Evolutionary conservation across 441 rosid genomes (phyloP).

Genomic region (Croton laevigatus): DNA sequence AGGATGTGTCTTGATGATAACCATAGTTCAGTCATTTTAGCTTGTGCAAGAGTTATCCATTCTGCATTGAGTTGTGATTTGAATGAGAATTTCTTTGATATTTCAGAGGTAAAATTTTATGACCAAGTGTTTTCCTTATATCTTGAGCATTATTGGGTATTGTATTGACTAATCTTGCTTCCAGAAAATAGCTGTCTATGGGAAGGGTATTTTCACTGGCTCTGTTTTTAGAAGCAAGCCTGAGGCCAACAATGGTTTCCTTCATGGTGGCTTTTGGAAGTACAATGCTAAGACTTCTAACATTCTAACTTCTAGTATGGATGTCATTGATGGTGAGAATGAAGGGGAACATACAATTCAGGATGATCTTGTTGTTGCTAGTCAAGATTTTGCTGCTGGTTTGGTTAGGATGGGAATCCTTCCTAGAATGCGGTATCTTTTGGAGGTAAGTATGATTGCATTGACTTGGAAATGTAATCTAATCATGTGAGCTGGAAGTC

Average conservation of each 20-base stretch:
- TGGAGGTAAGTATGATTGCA: constrained; percentile 56
- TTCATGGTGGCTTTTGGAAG: constrained; percentile 89
- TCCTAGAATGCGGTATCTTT: constrained; percentile 61
- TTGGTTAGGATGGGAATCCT: constrained; percentile 89
- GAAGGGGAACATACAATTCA: constrained; percentile 69
- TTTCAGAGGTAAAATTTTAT: constrained; percentile 56
- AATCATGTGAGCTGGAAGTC: constrained; percentile 1
- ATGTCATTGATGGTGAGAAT: constrained; percentile 46
- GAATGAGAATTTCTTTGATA: constrained; percentile 61
- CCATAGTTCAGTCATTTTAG: constrained; percentile 74
- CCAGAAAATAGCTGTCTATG: constrained; percentile 50
- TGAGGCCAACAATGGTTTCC: constrained; percentile 70
- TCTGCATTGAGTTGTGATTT: constrained; percentile 64
- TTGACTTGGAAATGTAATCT: neutral
- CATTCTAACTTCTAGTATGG: constrained; percentile 46
- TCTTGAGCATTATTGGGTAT: constrained; percentile 1
- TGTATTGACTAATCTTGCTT: constrained; percentile 19
- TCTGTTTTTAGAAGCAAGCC: constrained; percentile 86
- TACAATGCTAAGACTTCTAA: constrained; percentile 85
- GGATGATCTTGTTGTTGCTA: constrained; percentile 78
- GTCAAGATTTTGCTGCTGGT: constrained; percentile 95
- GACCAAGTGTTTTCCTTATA: neutral
- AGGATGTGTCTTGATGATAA: constrained; percentile 94
- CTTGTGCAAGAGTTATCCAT: constrained; percentile 68
- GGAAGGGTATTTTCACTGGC: constrained; percentile 53